A percentile compares a stretch with the other conserved stretches of the same genome.
These are phyloP conservation scores for Moesziomyces antarcticus DNA, from an alignment of 1,284 basidiomycete genomes.

Conservation along the genomic window DNA sequence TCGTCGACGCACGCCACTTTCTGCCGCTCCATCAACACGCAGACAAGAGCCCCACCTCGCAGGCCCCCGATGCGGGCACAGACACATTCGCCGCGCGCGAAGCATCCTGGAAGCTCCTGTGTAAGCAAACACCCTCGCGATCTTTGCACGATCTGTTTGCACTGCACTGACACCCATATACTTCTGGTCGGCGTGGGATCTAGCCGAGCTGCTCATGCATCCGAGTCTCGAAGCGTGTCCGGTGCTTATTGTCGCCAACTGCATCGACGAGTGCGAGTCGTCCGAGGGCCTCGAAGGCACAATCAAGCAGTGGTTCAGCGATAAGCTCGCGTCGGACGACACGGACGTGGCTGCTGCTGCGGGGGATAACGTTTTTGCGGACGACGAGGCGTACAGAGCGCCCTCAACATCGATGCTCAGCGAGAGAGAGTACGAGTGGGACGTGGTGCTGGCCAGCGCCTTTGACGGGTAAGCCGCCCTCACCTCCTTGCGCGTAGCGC, in stretches of 20 bases:
- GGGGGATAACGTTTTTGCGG: conserved; percentile 30
- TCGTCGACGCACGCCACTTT: conserved; percentile 47
- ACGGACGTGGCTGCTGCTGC: conserved; percentile 6
- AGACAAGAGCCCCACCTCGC: conserved; percentile 16
- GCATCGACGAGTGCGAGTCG: conserved; percentile 26
- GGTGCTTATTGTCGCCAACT: conserved; percentile 40
- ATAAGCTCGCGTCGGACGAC: conserved; percentile 24
- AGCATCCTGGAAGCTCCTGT: conserved; percentile 26
- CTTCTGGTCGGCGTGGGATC: not conserved
- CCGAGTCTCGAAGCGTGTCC: conserved; percentile 38
- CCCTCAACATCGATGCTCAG: conserved; percentile 14
- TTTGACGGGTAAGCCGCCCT: conserved; percentile 24
- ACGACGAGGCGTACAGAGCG: conserved; percentile 18
- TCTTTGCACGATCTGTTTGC: not conserved
- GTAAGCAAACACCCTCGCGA: conserved; percentile 4
- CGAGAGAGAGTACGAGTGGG: conserved; percentile 41
- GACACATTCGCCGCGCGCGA: conserved; percentile 23
- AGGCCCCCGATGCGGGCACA: conserved; percentile 7
- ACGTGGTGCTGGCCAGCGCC: conserved; percentile 31
- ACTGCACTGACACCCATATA: too few relatives aligned
- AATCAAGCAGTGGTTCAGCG: conserved; percentile 33
- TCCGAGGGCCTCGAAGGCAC: conserved; percentile 14
- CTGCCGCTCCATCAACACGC: conserved; percentile 9
- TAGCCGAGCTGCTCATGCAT: conserved; percentile 32
- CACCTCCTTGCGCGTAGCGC: too few relatives aligned